Evolutionary conservation across 2,329 filamentous ascomycete genomes (phyloP), one percentile per base, ranked within the genome.

Genomic region (Coniochaeta prunicola): DNA sequence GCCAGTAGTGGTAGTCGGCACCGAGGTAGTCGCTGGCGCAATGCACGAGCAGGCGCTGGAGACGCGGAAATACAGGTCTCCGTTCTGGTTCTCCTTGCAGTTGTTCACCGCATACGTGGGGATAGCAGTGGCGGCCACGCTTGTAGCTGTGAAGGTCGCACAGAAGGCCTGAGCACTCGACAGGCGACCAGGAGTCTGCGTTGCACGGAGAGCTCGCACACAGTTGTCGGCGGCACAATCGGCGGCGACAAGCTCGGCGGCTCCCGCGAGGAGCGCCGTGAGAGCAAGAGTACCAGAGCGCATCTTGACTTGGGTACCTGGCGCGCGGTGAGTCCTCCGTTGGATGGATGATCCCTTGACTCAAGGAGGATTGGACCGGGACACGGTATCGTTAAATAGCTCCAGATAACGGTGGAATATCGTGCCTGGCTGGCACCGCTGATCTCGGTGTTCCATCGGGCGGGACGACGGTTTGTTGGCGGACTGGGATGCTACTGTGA

Each of bases 141-240:
- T 45, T 4, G 66, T 67, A 28, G 57, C 50, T 2, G 66, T 66
- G 57, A 64, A 68, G 55, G 62, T 62, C 13, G 64, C 65, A 63
- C 72, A 74, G 62, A 74, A 74, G 1, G 66, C 63, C 61, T 65
- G 67, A 13, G 70, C 70, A 57, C 65, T 65, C 59, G 67, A 61
- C 8, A 74, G 63, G 21, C 70, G 70, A 57, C 69, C 70, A 12
- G 69, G 67, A 24, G 64, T 67, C 57, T 69, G 67, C 13, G 66
- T 71, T 40, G 73, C 69, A 38, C 69, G 64, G 60, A 74, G 59
- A n/a, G 73, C 71, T 21, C 71, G 69, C 26, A 74, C 68, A 64
- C 73, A 75, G 62, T 73, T 71, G 64, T 75, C 72, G 54, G 70
- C 70, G 58, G 64, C 62, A 65, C 71, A 73, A 24, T 60, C 58